Evolutionary conservation across 768 basidiomycete genomes (phyloP).

Genomic region (Xerocomus spinulosus): DNA sequence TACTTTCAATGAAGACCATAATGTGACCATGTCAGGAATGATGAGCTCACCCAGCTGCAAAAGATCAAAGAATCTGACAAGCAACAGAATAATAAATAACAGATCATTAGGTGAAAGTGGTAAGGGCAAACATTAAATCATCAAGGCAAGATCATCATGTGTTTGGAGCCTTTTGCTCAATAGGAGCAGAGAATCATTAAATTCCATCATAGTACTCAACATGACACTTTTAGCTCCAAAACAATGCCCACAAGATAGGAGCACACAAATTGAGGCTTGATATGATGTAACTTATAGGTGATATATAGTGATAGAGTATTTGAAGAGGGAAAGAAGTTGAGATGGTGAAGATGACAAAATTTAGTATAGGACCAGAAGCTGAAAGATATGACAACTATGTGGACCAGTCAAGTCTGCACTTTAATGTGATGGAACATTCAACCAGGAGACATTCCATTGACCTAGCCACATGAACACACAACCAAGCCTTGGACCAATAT

Average conservation of each 20-base stretch:
- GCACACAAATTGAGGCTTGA: not conserved
- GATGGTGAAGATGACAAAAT: not conserved
- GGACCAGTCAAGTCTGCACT: not conserved
- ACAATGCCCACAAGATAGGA: not conserved
- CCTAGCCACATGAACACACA: slow-evolving; percentile 2
- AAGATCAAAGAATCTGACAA: too few species aligned
- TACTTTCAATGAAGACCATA: too few species aligned
- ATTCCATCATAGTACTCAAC: too few species aligned
- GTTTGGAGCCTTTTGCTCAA: too few species aligned
- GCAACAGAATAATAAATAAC: too few species aligned
- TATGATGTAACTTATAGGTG: not conserved
- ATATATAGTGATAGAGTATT: not conserved
- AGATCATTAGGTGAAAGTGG: too few species aligned
- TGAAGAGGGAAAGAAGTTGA: not conserved
- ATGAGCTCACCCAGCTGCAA: too few species aligned
- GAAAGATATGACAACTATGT: not conserved
- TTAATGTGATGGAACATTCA: slow-evolving; percentile 9
- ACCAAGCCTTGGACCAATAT: not conserved
- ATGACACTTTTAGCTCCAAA: not conserved
- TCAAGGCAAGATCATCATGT: too few species aligned
- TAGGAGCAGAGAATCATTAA: too few species aligned
- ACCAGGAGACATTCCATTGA: slow-evolving; percentile 3
- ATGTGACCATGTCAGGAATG: too few species aligned
- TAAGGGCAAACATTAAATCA: too few species aligned
- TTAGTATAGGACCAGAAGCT: not conserved